These are phyloP conservation scores for Babesia gibsoni DNA, from an alignment of 169 alveolate species.

Conservation along the genomic window DNA sequence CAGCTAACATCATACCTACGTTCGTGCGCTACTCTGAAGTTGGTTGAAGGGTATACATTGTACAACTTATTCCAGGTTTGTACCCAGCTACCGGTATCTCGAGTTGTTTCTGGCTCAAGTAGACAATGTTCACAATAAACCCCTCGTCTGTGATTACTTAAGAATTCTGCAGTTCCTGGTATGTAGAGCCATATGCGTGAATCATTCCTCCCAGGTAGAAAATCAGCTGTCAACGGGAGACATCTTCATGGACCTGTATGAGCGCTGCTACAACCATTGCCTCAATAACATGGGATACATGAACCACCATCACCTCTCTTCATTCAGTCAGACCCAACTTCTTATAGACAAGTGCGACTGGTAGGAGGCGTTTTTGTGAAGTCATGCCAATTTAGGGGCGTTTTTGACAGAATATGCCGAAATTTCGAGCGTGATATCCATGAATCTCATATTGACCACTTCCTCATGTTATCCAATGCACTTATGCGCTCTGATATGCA, in stretches of 20 bases:
- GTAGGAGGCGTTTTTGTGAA: background rate
- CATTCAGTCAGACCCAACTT: constrained; percentile 41
- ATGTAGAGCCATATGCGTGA: background rate
- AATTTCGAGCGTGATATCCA: constrained; percentile 49
- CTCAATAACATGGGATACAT: constrained; percentile 44
- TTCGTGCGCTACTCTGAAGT: constrained; percentile 40
- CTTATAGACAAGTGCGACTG: constrained; percentile 34
- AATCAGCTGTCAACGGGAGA: constrained; percentile 17
- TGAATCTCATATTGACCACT: constrained; percentile 3
- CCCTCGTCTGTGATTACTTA: constrained; percentile 45
- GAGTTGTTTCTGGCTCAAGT: constrained; percentile 26
- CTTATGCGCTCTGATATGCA: constrained; percentile 6
- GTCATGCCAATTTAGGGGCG: constrained; percentile 11
- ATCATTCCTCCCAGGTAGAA: constrained; percentile 8
- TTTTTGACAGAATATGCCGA: constrained; percentile 46
- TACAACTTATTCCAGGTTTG: constrained; percentile 5
- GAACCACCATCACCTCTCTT: constrained; percentile 49
- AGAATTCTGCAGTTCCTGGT: constrained; percentile 52
- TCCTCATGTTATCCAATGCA: constrained; percentile 39
- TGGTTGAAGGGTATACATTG: background rate
- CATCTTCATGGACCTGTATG: constrained; percentile 21
- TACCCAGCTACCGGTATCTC: constrained; percentile 40
- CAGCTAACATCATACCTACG: constrained; percentile 34
- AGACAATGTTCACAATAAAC: constrained; percentile 26
- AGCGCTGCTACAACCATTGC: constrained; percentile 27